A percentile compares a stretch with the other conserved stretches of the same genome.
These are phyloP conservation scores for Phytophthora rubi DNA, from an alignment of 352 stramenopile species.

Conservation along the genomic window DNA sequence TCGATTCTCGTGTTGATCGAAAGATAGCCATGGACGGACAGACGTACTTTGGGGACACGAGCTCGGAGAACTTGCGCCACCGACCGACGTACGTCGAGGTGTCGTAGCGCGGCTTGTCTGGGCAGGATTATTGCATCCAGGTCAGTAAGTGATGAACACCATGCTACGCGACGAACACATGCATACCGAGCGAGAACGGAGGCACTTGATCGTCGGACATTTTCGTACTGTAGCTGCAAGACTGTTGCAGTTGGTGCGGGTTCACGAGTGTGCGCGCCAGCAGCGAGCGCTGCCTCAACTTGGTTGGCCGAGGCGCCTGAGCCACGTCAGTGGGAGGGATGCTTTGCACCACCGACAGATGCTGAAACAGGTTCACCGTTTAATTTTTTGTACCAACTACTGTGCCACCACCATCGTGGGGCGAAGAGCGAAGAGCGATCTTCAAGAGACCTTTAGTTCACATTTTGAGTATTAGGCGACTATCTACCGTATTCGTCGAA, in stretches of 20 bases:
- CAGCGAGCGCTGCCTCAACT: slow-evolving; percentile 1
- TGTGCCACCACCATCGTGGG: not conserved
- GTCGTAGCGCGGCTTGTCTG: slow-evolving; percentile 82
- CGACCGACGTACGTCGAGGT: slow-evolving; percentile 87
- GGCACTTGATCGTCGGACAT: slow-evolving; percentile 42
- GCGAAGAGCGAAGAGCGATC: not conserved
- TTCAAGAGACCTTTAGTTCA: not conserved
- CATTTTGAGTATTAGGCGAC: too few relatives aligned
- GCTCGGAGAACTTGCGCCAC: slow-evolving; percentile 85
- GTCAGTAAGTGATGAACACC: not conserved
- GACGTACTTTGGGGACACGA: slow-evolving; percentile 74
- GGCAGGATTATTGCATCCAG: not conserved
- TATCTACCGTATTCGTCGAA: too few relatives aligned
- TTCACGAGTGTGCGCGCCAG: slow-evolving; percentile 23
- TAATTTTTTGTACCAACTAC: not conserved
- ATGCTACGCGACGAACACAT: not conserved
- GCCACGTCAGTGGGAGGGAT: slow-evolving; percentile 32
- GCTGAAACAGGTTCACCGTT: slow-evolving; percentile 2
- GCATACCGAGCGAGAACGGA: slow-evolving; percentile 44
- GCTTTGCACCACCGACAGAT: slow-evolving; percentile 29
- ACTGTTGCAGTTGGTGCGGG: slow-evolving; percentile 15
- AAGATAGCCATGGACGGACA: not conserved
- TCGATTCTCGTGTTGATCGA: not conserved
- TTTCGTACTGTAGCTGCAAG: not conserved
- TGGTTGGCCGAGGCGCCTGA: slow-evolving; percentile 18